Evolutionary conservation across 2,329 filamentous ascomycete genomes (phyloP).

Genomic region (Diaporthe citrichinensis): DNA sequence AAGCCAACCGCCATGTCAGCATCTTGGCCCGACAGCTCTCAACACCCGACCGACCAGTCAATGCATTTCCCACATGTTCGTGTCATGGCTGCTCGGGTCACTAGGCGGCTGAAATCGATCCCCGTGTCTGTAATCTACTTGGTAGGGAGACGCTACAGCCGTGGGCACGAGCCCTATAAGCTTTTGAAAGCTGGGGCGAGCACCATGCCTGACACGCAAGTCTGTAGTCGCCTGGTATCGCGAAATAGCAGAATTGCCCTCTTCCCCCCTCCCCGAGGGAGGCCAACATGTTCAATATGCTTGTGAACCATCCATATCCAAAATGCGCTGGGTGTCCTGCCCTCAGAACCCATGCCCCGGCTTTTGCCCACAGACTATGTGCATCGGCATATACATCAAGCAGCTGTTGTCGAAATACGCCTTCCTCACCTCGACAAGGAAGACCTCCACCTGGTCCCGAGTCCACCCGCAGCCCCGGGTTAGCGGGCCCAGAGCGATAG

Average conservation of each 20-base stretch:
- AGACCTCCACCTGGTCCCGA: constrained; percentile 52
- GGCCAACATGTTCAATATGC: background rate
- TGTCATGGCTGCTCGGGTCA: background rate
- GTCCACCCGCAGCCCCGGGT: constrained; percentile 55
- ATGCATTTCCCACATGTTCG: background rate
- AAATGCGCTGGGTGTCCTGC: background rate
- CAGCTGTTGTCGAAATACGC: constrained; percentile 51
- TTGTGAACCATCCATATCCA: constrained; percentile 5
- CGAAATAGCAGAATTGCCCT: constrained; percentile 2
- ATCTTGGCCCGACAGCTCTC: background rate
- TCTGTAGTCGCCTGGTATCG: constrained; percentile 16
- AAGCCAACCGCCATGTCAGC: constrained; percentile 21
- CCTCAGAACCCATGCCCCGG: constrained; percentile 48
- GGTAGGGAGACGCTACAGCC: background rate
- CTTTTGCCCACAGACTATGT: constrained; percentile 69
- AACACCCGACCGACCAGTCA: background rate
- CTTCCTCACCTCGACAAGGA: constrained; percentile 52
- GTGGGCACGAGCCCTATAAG: background rate
- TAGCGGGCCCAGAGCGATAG: constrained; percentile 57
- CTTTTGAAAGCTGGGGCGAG: constrained; percentile 22
- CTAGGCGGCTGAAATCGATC: background rate
- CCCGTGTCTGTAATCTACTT: background rate
- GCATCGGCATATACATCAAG: constrained; percentile 69
- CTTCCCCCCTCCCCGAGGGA: background rate
- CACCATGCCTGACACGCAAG: background rate